These are phyloP conservation scores for Scleroderma citrinum DNA, from an alignment of 768 basidiomycete species.

Conservation along the genomic window DNA sequence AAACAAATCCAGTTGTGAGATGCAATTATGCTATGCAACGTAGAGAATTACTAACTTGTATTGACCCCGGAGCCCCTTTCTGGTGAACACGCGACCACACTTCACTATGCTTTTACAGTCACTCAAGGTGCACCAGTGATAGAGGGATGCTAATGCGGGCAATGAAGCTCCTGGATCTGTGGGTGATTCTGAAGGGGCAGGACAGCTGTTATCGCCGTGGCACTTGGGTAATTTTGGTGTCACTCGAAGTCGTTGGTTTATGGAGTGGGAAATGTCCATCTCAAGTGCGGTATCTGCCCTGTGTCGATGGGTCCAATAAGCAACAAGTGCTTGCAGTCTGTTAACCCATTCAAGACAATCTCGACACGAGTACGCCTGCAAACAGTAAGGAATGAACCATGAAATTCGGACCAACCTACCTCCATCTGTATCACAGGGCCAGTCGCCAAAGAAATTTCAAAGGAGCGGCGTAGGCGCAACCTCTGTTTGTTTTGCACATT, in stretches of 20 bases:
- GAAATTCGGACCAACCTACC: constrained; percentile 36
- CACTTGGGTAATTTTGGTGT: constrained; percentile 44
- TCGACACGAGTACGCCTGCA: constrained; percentile 56
- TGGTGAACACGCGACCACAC: constrained; percentile 67
- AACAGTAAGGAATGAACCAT: constrained; percentile 1
- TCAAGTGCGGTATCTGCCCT: constrained; percentile 70
- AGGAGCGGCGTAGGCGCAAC: constrained; percentile 58
- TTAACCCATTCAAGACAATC: constrained; percentile 84
- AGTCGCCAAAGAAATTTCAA: constrained; percentile 68
- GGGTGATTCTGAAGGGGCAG: constrained; percentile 45
- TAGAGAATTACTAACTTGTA: constrained; percentile 56
- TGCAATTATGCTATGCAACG: not conserved
- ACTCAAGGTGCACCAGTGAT: constrained; percentile 84
- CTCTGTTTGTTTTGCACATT: constrained; percentile 37
- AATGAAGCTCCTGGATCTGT: constrained; percentile 47
- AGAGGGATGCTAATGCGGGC: constrained; percentile 57
- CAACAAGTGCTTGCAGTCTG: constrained; percentile 58
- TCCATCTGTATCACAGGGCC: constrained; percentile 74
- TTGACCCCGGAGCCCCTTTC: constrained; percentile 64
- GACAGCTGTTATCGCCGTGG: constrained; percentile 32
- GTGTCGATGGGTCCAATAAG: constrained; percentile 79
- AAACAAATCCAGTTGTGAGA: not conserved
- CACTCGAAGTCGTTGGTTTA: constrained; percentile 46
- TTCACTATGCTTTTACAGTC: constrained; percentile 73
- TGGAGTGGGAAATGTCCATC: constrained; percentile 65